Evolutionary conservation across 2,329 filamentous ascomycete genomes (phyloP), one percentile per base, ranked within the genome.

Genomic region (Alternaria angustiovoidea): DNA sequence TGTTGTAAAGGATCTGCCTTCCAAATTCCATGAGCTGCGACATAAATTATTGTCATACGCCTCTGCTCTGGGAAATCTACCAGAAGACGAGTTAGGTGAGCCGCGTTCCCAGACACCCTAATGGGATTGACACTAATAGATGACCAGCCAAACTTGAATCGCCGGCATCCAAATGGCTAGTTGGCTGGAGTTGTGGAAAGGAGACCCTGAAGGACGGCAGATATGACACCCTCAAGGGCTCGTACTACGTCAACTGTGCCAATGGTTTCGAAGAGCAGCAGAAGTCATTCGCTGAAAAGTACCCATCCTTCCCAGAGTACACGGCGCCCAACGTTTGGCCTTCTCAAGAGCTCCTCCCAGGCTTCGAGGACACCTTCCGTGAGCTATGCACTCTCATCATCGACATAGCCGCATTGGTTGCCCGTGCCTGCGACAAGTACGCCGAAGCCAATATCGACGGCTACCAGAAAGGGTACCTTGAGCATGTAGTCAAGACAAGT

Each of bases 311-410:
- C 71, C 89, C 93, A 3, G 94, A 97, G 79, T 97, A 98, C 78
- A 91, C 95, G 1, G 89, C 91, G 5, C 89, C 92, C 1, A 98
- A 97, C 75, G 85, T 97, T 58, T 99, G 95, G 95, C 95, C 94
- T 0, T 78, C 82, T 0, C 84, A 89, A 49, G 78, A 82, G 4
- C 82, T 87, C 1, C 83, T 98, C 1, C 91, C 93, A 0, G 91
- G 90, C 0, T 97, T 97, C 81, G 86, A 87, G 61, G 79, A 82
- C 38, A 88, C 88, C 1, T 87, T 96, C 62, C 89, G 94, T 67
- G 83, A 87, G 39, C 85, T 98, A 30, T 97, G 94, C 77, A 83
- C 82, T 0, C 81, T 98, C 64, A 92, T 98, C 71, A 97, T 98
- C 67, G 93, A 97, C 72, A 91, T 90, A 0, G 95, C 93, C 1